Evolutionary conservation across 352 stramenopile species (phyloP), one percentile per base, ranked within the genome.

Genomic region (Phytophthora ramorum): DNA sequence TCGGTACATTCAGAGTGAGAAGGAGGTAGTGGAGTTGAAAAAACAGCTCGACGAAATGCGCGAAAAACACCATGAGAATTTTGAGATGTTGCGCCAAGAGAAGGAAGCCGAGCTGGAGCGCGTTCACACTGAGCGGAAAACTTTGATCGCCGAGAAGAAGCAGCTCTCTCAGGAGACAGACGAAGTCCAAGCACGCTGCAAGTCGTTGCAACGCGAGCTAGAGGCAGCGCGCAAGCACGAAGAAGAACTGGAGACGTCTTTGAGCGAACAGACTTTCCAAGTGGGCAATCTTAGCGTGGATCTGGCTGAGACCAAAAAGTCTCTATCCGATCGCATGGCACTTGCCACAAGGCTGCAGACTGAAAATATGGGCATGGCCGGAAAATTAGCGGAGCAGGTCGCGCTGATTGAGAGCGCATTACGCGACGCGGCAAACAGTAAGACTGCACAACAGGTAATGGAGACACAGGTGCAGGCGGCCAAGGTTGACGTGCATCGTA

Each of bases 331-430:
- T 55, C 80, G 85, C 12, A 93, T 90, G 71, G 85, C 86, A 7
- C 74, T 93, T 17, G 87, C 87, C 10, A 91, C 89, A 28, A 85
- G 87, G 9, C 66, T 95, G 60, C 84, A 95, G 57, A 92, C 85
- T 0, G 89, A 96, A 51, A 95, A 96, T 63, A 93, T 95, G 81
- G 75, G 75, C 1, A 89, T 92, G 30, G 84, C 87, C n/a, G 80
- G 83, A 17, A 92, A 91, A 37, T 72, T 93, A 50, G 87, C 87
- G 7, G 87, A 95, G 54, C 85, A 93, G 44, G 87, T 87, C 0
- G 87, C 81, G 7, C 65, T 90, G 17, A 88, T 95, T 47, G 87
- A 95, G 58, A 75, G 73, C 26, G 84, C 87, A 7, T 43, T 93
- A 14, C 83, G 82, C 0, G 84, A 95, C 17, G 83, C 79, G 19